phyloP scores from a whole-genome alignment of 2,329 filamentous ascomycete genomes.

The Scedosporium aurantiacum region DNA sequence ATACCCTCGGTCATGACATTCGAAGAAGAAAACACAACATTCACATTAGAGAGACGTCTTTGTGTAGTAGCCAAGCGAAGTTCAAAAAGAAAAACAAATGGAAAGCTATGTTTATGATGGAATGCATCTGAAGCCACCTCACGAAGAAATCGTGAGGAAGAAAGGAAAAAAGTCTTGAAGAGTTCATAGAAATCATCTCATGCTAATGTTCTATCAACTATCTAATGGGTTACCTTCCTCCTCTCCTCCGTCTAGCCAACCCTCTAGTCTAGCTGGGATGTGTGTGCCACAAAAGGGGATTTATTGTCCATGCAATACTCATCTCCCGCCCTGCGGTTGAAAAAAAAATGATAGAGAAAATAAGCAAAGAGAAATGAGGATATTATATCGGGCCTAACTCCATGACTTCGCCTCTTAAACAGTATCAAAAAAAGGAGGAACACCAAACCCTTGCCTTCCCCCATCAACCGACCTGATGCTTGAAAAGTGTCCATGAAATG shows the following conservation, averaged over 20 bases:
- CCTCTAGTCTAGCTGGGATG: not conserved
- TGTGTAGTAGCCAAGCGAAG: not conserved
- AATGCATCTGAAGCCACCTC: not conserved
- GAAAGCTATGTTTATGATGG: no score
- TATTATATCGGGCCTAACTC: no score
- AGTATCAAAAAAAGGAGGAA: no score
- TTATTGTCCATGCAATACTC: not conserved
- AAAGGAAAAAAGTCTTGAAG: not conserved
- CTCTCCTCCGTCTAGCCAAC: not conserved
- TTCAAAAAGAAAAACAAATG: not conserved
- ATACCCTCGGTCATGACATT: not conserved
- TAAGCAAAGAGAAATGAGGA: no score
- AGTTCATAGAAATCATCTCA: not conserved
- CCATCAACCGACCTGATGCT: no score
- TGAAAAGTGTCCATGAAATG: no score
- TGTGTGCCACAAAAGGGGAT: slow-evolving; percentile 11
- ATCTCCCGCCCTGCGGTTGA: not conserved
- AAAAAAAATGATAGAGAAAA: not conserved
- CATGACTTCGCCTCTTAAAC: no score
- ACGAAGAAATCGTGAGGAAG: not conserved
- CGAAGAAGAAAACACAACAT: not conserved
- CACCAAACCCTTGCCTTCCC: no score
- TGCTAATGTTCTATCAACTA: not conserved
- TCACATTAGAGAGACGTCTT: no score
- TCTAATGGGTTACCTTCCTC: not conserved